phyloP scores from a whole-genome alignment of 768 basidiomycete species.

The Sarcodon aspratus region DNA sequence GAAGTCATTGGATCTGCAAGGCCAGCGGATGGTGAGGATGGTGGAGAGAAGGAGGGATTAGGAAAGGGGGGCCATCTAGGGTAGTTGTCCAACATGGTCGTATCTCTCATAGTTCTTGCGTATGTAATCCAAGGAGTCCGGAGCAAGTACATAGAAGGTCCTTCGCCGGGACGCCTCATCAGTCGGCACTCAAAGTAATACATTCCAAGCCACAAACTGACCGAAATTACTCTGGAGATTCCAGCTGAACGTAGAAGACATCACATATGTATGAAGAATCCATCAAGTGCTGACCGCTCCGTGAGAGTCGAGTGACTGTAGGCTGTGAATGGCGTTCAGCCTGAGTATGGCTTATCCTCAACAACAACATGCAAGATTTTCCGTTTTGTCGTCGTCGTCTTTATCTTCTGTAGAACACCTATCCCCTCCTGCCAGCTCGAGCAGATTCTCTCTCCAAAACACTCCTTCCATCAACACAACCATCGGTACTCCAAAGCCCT shows the following conservation, averaged over 20 bases:
- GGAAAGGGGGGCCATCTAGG: slow-evolving; percentile 1
- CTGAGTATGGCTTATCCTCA: slow-evolving; percentile 39
- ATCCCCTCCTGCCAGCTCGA: slow-evolving; percentile 46
- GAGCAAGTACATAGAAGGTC: too few relatives aligned
- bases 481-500: slow-evolving; percentile 23
- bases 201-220: too few relatives aligned
- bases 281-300: too few relatives aligned
- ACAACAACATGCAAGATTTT: slow-evolving; percentile 50
- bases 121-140: too few relatives aligned
- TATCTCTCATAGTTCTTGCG: too few relatives aligned
- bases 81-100: too few relatives aligned
- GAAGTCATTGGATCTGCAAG: slow-evolving; percentile 12
- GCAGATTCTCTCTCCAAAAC: slow-evolving; percentile 57
- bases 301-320: too few relatives aligned
- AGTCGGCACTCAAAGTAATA: too few relatives aligned
- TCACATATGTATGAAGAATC: too few relatives aligned
- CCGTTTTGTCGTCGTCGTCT: slow-evolving; percentile 53
- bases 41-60: slow-evolving; percentile 10
- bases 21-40: slow-evolving; percentile 7
- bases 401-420: slow-evolving; percentile 31
- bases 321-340: background rate
- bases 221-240: too few relatives aligned
- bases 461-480: slow-evolving; percentile 34
- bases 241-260: too few relatives aligned
- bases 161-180: too few relatives aligned